Evolutionary conservation across 2,329 filamentous ascomycete species (phyloP).

Genomic region (Laburnicola sp.): DNA sequence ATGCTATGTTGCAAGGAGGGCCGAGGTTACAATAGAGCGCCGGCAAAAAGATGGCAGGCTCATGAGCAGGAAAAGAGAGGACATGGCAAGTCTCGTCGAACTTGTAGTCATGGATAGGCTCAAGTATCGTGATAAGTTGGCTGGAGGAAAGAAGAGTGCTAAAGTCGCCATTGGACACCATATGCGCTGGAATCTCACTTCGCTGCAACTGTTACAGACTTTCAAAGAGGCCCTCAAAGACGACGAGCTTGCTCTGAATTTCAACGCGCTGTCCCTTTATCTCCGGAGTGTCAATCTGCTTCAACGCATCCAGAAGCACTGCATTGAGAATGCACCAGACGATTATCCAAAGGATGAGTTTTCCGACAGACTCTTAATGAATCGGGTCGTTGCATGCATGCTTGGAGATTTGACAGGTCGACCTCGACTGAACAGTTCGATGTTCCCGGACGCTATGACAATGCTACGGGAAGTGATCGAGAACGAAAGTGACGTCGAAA

Average conservation of each 20-base stretch:
- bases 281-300: constrained; percentile 8
- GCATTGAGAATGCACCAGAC: constrained; percentile 9
- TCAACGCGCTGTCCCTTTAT: constrained; percentile 11
- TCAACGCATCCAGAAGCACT: constrained; percentile 6
- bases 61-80: background rate
- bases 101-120: background rate
- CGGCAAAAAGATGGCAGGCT: too few relatives aligned
- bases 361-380: background rate
- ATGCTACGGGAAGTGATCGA: constrained; percentile 6
- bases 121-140: background rate
- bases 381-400: background rate
- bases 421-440: background rate
- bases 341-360: constrained; percentile 13
- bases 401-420: background rate
- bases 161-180: too few relatives aligned
- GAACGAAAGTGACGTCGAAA: background rate
- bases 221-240: constrained; percentile 13
- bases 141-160: background rate
- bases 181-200: background rate
- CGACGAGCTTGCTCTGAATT: constrained; percentile 12
- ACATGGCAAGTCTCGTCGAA: background rate
- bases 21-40: background rate
- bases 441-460: constrained; percentile 1
- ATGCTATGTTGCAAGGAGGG: background rate
- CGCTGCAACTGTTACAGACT: background rate